These are phyloP conservation scores for Trichosporon sp. DNA, from an alignment of 1,284 basidiomycete species.

Conservation along the genomic window DNA sequence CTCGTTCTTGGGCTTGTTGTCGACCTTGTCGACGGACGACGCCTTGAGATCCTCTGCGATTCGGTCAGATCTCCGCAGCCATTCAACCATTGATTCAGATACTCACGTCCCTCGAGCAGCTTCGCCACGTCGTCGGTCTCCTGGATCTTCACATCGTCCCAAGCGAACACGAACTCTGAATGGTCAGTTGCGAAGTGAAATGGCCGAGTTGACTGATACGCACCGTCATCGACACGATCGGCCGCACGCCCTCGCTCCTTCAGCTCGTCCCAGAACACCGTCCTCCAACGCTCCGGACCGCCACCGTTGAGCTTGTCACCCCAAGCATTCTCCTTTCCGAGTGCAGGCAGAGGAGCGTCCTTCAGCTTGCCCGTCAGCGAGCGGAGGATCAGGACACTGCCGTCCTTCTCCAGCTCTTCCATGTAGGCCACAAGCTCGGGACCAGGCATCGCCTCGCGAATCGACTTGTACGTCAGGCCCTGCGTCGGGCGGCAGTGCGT, in stretches of 20 bases:
- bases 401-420: slow-evolving; percentile 45
- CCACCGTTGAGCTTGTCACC: slow-evolving; percentile 46
- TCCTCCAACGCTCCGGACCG: slow-evolving; percentile 45
- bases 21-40: slow-evolving; percentile 37
- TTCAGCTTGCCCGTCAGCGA: slow-evolving; percentile 43
- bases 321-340: slow-evolving; percentile 49
- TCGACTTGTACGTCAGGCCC: slow-evolving; percentile 40
- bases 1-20: slow-evolving; percentile 43
- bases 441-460: slow-evolving; percentile 45
- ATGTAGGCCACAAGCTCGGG: slow-evolving; percentile 33
- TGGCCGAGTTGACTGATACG: slow-evolving; percentile 21
- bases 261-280: slow-evolving; percentile 53
- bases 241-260: slow-evolving; percentile 47
- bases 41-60: slow-evolving; percentile 47
- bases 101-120: slow-evolving; percentile 48
- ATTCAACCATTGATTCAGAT: neutral
- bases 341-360: slow-evolving; percentile 47
- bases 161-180: slow-evolving; percentile 51
- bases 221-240: slow-evolving; percentile 51
- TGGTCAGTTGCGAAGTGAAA: neutral
- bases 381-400: slow-evolving; percentile 52
- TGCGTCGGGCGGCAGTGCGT: slow-evolving; percentile 44
- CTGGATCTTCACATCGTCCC: slow-evolving; percentile 52
- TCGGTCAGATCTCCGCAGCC: neutral
- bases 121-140: slow-evolving; percentile 54